phyloP scores from a whole-genome alignment of 2,329 filamentous ascomycete species.

The Neonectria hederae region DNA sequence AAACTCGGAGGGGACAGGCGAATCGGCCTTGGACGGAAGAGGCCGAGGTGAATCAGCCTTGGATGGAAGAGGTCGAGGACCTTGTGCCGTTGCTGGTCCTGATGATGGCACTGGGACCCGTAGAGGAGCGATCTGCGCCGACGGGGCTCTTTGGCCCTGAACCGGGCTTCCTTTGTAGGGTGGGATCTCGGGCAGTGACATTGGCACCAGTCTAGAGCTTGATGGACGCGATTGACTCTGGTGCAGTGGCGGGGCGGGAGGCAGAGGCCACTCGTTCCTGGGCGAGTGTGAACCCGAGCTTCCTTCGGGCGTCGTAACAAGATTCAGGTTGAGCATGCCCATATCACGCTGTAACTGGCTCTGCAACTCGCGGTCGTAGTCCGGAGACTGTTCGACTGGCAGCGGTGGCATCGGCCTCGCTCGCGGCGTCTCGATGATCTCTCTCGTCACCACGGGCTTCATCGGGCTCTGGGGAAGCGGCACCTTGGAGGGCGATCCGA shows the following conservation, averaged over 20 bases:
- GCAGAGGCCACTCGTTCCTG: slow-evolving; percentile 25
- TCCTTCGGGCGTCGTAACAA: slow-evolving; percentile 32
- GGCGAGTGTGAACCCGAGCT: slow-evolving; percentile 25
- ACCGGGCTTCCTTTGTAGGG: slow-evolving; percentile 57
- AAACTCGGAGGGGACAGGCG: slow-evolving; percentile 45
- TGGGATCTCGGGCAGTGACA: slow-evolving; percentile 64
- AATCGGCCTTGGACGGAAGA: slow-evolving; percentile 45
- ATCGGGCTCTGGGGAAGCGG: slow-evolving; percentile 62
- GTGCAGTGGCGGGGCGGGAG: slow-evolving; percentile 48
- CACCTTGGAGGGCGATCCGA: slow-evolving; percentile 65
- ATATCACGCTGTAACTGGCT: slow-evolving; percentile 72
- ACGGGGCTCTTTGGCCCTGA: slow-evolving; percentile 40
- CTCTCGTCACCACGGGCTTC: slow-evolving; percentile 41
- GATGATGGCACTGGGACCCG: slow-evolving; percentile 31
- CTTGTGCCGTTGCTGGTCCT: slow-evolving; percentile 29
- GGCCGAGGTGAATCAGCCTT: slow-evolving; percentile 45
- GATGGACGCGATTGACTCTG: slow-evolving; percentile 49
- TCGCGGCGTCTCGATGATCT: slow-evolving; percentile 58
- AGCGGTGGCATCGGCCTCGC: slow-evolving; percentile 58
- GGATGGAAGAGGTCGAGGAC: slow-evolving; percentile 36
- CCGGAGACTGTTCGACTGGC: slow-evolving; percentile 61
- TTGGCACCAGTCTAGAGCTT: slow-evolving; percentile 51
- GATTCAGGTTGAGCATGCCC: slow-evolving; percentile 61
- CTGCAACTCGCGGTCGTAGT: slow-evolving; percentile 69
- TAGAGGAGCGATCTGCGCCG: slow-evolving; percentile 39